Evolutionary conservation across 129 eudicot genomes (phyloP).

Genomic region (Solidago caesia): DNA sequence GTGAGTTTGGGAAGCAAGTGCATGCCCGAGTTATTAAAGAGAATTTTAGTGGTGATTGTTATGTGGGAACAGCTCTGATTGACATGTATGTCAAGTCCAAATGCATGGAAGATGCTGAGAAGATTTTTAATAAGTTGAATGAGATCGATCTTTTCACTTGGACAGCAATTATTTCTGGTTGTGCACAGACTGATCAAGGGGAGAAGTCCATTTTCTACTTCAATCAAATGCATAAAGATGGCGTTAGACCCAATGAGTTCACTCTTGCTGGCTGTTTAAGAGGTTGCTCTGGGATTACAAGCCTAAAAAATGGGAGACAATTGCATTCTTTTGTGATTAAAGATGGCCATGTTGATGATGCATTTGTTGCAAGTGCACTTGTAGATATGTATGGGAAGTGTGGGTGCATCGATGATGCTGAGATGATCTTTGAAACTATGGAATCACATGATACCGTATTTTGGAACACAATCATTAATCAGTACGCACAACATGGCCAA

Average conservation of each 20-base stretch:
- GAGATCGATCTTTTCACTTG: constrained; percentile 42
- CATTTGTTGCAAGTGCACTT: constrained; percentile 44
- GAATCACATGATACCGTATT: constrained; percentile 37
- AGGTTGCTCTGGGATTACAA: constrained; percentile 43
- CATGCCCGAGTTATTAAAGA: constrained; percentile 38
- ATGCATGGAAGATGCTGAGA: constrained; percentile 35
- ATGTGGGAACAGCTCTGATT: constrained; percentile 41
- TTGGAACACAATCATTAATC: constrained; percentile 48
- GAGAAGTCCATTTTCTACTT: constrained; percentile 41
- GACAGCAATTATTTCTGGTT: constrained; percentile 40
- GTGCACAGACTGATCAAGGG: constrained; percentile 40
- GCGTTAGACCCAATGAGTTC: constrained; percentile 44
- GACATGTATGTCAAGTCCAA: constrained; percentile 41
- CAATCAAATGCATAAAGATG: constrained; percentile 38
- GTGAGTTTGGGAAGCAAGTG: constrained; percentile 38
- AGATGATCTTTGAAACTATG: constrained; percentile 27
- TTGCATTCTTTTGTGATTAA: constrained; percentile 40
- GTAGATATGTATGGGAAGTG: constrained; percentile 50
- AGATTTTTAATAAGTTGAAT: constrained; percentile 27
- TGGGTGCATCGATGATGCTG: constrained; percentile 47
- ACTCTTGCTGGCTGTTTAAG: constrained; percentile 47
- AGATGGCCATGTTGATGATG: constrained; percentile 34
- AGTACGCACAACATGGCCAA: constrained; percentile 38
- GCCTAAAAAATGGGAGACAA: constrained; percentile 32
- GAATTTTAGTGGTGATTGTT: constrained; percentile 29